Percentiles rank a stretch among this genome's conserved stretches.
Conservation (phyloP, 768 basidiomycete species). For the Inosperma sp. region DNA sequence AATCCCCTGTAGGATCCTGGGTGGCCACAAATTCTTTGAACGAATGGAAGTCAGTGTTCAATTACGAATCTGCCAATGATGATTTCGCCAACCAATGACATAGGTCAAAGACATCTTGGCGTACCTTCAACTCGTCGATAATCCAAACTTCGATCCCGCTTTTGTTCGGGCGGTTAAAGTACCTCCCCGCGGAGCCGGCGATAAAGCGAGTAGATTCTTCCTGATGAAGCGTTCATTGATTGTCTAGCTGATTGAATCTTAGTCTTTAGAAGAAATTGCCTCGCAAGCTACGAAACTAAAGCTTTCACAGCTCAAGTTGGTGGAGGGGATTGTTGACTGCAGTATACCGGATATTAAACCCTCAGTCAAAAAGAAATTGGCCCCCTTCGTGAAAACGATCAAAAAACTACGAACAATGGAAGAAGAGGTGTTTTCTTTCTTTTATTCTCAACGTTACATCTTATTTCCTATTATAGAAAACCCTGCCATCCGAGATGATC, state of each 20-base stretch:
- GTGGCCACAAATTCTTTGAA: conserved; percentile 85
- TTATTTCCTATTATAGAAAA: conserved; percentile 38
- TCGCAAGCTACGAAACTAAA: conserved; percentile 47
- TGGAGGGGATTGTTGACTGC: conserved; percentile 61
- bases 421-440: conserved; percentile 39
- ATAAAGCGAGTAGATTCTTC: conserved; percentile 48
- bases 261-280: conserved; percentile 62
- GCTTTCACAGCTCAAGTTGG: conserved; percentile 51
- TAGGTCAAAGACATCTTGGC: conserved; percentile 79
- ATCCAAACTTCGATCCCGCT: conserved; percentile 60
- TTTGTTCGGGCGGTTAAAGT: conserved; percentile 69
- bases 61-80: background rate
- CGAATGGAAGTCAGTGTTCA: conserved; percentile 57
- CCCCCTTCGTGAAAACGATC: conserved; percentile 55
- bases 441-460: background rate
- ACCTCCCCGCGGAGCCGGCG: conserved; percentile 69
- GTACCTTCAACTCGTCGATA: conserved; percentile 80
- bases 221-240: background rate
- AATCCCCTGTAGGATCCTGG: conserved; percentile 74
- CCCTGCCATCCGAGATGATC: conserved; percentile 60
- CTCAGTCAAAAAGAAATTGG: conserved; percentile 58
- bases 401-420: conserved; percentile 49
- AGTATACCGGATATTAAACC: conserved; percentile 62
- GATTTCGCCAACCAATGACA: background rate
- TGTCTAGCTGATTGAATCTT: background rate